These are phyloP conservation scores for Coniosporium apollinis DNA, from an alignment of 495 filamentous ascomycete species.

Conservation along the genomic window DNA sequence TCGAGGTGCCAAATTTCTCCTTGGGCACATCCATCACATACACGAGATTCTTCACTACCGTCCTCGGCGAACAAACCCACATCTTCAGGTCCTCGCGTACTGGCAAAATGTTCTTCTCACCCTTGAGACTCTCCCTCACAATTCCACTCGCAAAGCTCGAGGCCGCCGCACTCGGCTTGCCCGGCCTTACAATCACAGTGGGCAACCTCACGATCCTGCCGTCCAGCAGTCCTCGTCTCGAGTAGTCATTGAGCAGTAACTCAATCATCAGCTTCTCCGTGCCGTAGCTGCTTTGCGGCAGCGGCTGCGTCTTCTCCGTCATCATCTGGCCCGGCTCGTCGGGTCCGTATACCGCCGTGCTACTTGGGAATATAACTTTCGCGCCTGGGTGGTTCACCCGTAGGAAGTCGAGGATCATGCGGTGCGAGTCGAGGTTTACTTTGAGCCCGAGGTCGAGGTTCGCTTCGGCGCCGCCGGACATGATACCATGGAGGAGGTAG, in stretches of 20 bases:
- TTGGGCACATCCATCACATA: conserved; percentile 31
- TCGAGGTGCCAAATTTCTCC: conserved; percentile 33
- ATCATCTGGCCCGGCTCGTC: conserved; percentile 22
- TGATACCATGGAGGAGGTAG: conserved; percentile 74
- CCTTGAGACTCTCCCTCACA: conserved; percentile 46
- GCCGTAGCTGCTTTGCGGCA: conserved; percentile 57
- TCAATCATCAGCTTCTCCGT: conserved; percentile 67
- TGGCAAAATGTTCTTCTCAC: conserved; percentile 48
- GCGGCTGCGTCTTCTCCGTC: conserved; percentile 41
- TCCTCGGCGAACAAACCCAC: conserved; percentile 53
- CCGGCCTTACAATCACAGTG: conserved; percentile 58
- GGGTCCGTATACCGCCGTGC: conserved; percentile 46
- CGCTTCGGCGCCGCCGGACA: conserved; percentile 61
- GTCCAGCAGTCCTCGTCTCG: conserved; percentile 50
- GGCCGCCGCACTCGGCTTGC: conserved; percentile 58
- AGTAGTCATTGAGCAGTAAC: conserved; percentile 58
- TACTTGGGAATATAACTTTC: conserved; percentile 46
- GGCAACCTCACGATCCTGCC: conserved; percentile 53
- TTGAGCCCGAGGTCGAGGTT: conserved; percentile 55
- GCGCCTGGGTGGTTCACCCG: conserved; percentile 36
- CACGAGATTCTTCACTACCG: conserved; percentile 53
- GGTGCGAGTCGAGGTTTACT: conserved; percentile 61
- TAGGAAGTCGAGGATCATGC: conserved; percentile 44
- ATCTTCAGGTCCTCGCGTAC: conserved; percentile 35
- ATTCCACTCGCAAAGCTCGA: conserved; percentile 61